Conservation (phyloP, 1,284 basidiomycete species). For the Rhodotorula sp. region DNA sequence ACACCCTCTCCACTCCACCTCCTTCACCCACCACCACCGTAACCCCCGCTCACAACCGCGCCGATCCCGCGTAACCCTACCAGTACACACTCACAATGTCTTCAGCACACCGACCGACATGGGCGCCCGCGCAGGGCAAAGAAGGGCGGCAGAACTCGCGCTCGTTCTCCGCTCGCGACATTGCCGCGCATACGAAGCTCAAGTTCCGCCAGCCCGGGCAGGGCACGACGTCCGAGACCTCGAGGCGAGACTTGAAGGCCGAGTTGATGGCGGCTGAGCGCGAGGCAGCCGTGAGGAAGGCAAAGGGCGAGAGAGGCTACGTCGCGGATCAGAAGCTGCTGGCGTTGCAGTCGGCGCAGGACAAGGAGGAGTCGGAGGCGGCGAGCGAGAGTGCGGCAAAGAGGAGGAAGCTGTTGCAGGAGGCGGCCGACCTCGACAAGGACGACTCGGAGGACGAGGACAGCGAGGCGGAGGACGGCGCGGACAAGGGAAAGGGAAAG, state of each 20-base stretch:
- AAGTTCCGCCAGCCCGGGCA: slow-evolving; percentile 73
- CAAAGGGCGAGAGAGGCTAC: slow-evolving; percentile 61
- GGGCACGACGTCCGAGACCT: slow-evolving; percentile 59
- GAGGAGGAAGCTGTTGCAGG: slow-evolving; percentile 74
- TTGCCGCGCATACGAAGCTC: slow-evolving; percentile 89
- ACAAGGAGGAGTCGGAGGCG: slow-evolving; percentile 30
- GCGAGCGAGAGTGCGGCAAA: slow-evolving; percentile 66
- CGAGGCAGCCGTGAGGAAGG: slow-evolving; percentile 69
- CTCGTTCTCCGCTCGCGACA: slow-evolving; percentile 61
- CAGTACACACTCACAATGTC: slow-evolving; percentile 23
- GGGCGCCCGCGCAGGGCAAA: slow-evolving; percentile 45
- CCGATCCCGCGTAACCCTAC: not conserved
- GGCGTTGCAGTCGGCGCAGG: slow-evolving; percentile 24
- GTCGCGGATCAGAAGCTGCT: slow-evolving; percentile 31
- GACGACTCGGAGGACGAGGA: slow-evolving; percentile 52
- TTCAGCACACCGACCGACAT: slow-evolving; percentile 45
- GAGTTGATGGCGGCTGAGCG: slow-evolving; percentile 79
- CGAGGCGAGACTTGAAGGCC: slow-evolving; percentile 72
- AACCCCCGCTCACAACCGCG: no score
- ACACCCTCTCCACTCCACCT: not conserved
- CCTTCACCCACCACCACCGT: not conserved
- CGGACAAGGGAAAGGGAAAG: slow-evolving; percentile 50
- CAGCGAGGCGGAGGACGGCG: slow-evolving; percentile 46
- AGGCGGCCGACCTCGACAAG: slow-evolving; percentile 73
- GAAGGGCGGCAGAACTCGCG: slow-evolving; percentile 37